phyloP scores from a whole-genome alignment of 257 asterid genomes.

The Mitragyna speciosa region DNA sequence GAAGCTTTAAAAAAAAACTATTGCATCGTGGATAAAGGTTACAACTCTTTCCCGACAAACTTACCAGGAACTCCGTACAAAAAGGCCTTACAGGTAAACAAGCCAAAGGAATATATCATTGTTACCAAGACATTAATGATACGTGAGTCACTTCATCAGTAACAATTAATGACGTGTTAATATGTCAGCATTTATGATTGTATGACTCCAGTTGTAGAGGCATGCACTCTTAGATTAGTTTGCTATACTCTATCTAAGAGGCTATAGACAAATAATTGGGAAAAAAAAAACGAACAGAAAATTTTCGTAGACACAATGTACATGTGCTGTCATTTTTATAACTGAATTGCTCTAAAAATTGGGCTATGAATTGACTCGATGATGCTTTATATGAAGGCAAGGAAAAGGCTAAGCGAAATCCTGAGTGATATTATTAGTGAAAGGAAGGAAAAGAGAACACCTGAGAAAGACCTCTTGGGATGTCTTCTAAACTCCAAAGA shows the following conservation, averaged over 20 bases:
- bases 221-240: not conserved
- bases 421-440: constrained; percentile 48
- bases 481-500: constrained; percentile 47
- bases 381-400: constrained; percentile 48
- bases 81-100: constrained; percentile 56
- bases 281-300: too few relatives aligned
- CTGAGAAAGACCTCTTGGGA: constrained; percentile 52
- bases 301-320: too few relatives aligned
- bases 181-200: too few relatives aligned
- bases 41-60: constrained; percentile 70
- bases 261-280: too few relatives aligned
- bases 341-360: not conserved
- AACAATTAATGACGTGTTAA: not conserved
- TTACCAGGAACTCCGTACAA: constrained; percentile 59
- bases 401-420: constrained; percentile 63
- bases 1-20: constrained; percentile 66
- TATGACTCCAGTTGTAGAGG: not conserved
- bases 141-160: not conserved
- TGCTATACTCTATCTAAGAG: not conserved
- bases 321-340: too few relatives aligned
- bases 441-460: constrained; percentile 45
- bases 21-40: constrained; percentile 57
- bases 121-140: not conserved
- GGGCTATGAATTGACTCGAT: not conserved
- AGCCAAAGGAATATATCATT: not conserved